Conservation (phyloP, 805 yeast genomes). For the Nakazawaea peltata region DNA sequence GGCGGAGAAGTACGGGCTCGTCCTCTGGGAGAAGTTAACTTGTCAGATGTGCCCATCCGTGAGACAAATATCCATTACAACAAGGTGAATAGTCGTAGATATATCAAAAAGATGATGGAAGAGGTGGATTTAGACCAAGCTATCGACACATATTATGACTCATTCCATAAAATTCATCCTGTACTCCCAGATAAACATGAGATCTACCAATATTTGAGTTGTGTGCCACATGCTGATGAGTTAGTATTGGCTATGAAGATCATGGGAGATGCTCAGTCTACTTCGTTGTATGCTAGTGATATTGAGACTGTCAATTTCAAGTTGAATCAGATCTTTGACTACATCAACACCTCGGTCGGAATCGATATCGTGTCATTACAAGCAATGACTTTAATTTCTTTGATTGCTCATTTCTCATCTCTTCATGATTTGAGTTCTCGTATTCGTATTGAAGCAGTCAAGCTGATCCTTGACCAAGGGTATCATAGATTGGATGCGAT, state of each 20-base stretch:
- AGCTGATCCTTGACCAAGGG: slow-evolving; percentile 2
- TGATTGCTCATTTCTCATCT: slow-evolving; percentile 44
- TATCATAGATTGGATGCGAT: slow-evolving; percentile 4
- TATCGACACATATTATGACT: slow-evolving; percentile 24
- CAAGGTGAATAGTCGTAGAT: slow-evolving; percentile 14
- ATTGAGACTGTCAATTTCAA: slow-evolving; percentile 31
- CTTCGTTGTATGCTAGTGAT: slow-evolving; percentile 27
- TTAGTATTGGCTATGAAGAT: slow-evolving; percentile 38
- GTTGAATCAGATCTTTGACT: slow-evolving; percentile 23
- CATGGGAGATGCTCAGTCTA: slow-evolving; percentile 39
- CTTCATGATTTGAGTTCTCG: slow-evolving; percentile 36
- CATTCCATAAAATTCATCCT: slow-evolving; percentile 38
- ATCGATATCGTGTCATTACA: slow-evolving; percentile 38
- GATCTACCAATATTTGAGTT: slow-evolving; percentile 23
- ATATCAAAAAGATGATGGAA: slow-evolving; percentile 17
- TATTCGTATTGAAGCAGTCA: slow-evolving; percentile 33
- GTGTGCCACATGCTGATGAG: slow-evolving; percentile 30
- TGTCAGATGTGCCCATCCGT: slow-evolving; percentile 1
- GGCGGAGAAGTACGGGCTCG: slow-evolving; percentile 9
- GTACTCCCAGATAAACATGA: slow-evolving; percentile 33
- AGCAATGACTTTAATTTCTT: slow-evolving; percentile 28
- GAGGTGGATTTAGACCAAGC: slow-evolving; percentile 19
- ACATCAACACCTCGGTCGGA: slow-evolving; percentile 21
- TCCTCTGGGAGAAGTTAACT: slow-evolving; percentile 7
- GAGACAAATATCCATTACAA: not conserved